Evolutionary conservation across 352 stramenopile genomes (phyloP).

Genomic region (Discostella stelligera): DNA sequence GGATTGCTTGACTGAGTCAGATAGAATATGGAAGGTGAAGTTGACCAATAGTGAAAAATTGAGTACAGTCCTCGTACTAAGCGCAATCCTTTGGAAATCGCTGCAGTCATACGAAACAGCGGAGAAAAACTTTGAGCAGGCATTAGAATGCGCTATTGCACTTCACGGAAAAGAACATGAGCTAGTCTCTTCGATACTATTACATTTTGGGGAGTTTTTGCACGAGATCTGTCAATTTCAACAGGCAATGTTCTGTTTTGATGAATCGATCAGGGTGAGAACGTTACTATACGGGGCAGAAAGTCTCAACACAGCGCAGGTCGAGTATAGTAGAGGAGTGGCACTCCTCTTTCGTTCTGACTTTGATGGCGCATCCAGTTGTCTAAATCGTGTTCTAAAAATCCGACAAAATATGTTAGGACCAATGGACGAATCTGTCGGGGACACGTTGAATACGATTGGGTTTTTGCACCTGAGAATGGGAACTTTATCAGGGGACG

Average conservation of each 20-base stretch:
- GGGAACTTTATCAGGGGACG: slow-evolving; percentile 43
- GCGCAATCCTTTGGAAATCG: slow-evolving; percentile 54
- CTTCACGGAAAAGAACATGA: slow-evolving; percentile 47
- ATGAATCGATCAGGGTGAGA: slow-evolving; percentile 47
- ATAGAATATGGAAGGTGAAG: slow-evolving; percentile 56
- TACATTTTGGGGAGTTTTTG: slow-evolving; percentile 54
- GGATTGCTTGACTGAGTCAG: slow-evolving; percentile 45
- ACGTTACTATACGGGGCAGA: slow-evolving; percentile 31
- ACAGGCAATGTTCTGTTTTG: slow-evolving; percentile 54
- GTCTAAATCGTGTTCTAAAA: slow-evolving; percentile 35
- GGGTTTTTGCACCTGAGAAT: slow-evolving; percentile 52
- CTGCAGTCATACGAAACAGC: slow-evolving; percentile 39
- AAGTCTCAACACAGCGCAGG: slow-evolving; percentile 38
- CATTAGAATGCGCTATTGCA: slow-evolving; percentile 47
- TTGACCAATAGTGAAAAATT: slow-evolving; percentile 51
- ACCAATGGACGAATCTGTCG: slow-evolving; percentile 38
- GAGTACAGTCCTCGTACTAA: slow-evolving; percentile 41
- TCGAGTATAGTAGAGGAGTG: slow-evolving; percentile 58
- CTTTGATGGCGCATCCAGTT: slow-evolving; percentile 38
- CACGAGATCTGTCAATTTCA: slow-evolving; percentile 53
- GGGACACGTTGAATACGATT: slow-evolving; percentile 65
- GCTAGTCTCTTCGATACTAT: slow-evolving; percentile 42
- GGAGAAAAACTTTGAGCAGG: slow-evolving; percentile 49
- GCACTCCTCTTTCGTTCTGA: slow-evolving; percentile 45
- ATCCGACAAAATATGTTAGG: slow-evolving; percentile 49